These are phyloP conservation scores for Croton laevigatus DNA, from an alignment of 441 rosid species.

Conservation along the genomic window DNA sequence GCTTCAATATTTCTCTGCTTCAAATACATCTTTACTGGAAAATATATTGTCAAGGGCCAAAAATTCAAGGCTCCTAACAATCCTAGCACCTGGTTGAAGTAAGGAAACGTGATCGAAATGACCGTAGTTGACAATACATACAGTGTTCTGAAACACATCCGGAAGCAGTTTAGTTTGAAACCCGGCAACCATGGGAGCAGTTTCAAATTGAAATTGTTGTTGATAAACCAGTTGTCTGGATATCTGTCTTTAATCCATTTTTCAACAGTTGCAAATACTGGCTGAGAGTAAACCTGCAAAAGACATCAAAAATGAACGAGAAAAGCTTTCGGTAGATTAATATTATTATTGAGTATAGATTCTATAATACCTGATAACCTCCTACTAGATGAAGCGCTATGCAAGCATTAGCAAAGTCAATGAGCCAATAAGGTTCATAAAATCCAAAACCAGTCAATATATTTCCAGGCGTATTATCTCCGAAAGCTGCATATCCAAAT, in stretches of 20 bases:
- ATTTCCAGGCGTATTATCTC: slow-evolving; percentile 52
- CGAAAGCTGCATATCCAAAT: slow-evolving; percentile 59
- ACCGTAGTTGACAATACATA: slow-evolving; percentile 35
- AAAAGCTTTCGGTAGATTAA: no score
- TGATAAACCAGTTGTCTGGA: slow-evolving; percentile 32
- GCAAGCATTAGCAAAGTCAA: slow-evolving; percentile 47
- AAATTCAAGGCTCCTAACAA: slow-evolving; percentile 42
- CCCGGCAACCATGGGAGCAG: slow-evolving; percentile 26
- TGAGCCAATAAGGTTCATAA: slow-evolving; percentile 47
- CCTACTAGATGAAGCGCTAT: slow-evolving; percentile 51
- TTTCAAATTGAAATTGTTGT: slow-evolving; percentile 17
- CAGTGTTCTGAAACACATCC: slow-evolving; percentile 35
- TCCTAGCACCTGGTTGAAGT: slow-evolving; percentile 56
- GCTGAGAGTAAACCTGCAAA: slow-evolving; percentile 41
- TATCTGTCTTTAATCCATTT: slow-evolving; percentile 33
- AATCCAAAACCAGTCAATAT: slow-evolving; percentile 50
- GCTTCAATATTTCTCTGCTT: slow-evolving; percentile 39
- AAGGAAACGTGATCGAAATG: slow-evolving; percentile 43
- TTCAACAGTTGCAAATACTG: slow-evolving; percentile 37
- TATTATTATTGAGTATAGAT: no score
- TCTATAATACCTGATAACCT: slow-evolving; percentile 46
- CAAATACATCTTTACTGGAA: slow-evolving; percentile 50
- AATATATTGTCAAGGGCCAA: slow-evolving; percentile 47
- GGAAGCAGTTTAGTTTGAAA: slow-evolving; percentile 29
- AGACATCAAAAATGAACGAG: background rate